Evolutionary conservation across 768 basidiomycete species (phyloP), one percentile per base, ranked within the genome.

Genomic region (Lentinula detonsa): DNA sequence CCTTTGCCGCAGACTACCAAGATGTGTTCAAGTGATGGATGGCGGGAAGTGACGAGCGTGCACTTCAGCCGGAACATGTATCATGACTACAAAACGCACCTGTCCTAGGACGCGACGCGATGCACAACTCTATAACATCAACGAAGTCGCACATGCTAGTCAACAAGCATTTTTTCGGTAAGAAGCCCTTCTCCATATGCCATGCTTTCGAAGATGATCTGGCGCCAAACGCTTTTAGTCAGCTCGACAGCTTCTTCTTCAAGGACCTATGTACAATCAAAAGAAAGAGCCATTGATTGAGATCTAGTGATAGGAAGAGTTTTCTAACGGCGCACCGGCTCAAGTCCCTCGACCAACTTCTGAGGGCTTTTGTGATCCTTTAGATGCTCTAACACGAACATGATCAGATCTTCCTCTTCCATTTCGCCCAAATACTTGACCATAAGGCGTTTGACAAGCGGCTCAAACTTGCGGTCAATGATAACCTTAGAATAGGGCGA

Each of bases 121-220:
- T 15, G 33, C 42, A 39, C 35, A 37, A 39, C 9, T 57, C 39
- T 28, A 43, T 21, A 37, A 21, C 23, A 39, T 58, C 43, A 43
- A 45, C 5, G 0, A n/a, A 21, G 6, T 28, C 16, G 10, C 43
- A 28, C 21, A 39, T 9, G 37, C 42, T 74, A 87, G 73, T 91
- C 90, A 68, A 93, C 87, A 75, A 90, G 79, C 84, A 91, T 85
- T 71, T 82, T 84, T 66, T 93, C 93, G 28, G 93, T 94, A 67
- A 90, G 85, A 63, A 96, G 78, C 43, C 93, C 93, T 73, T 95
- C 91, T 63, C 85, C 87, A 71, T 92, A 95, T 31, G 94, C 91
- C 85, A 93, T 90, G 68, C 93, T 94, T 79, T 98, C 95, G 70
- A 96, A 96, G 55, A 94, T 91, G 66, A 96, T 83, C 74, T 93